Conservation (phyloP, 306 rosid species). For the Cucurbita ficifolia region DNA sequence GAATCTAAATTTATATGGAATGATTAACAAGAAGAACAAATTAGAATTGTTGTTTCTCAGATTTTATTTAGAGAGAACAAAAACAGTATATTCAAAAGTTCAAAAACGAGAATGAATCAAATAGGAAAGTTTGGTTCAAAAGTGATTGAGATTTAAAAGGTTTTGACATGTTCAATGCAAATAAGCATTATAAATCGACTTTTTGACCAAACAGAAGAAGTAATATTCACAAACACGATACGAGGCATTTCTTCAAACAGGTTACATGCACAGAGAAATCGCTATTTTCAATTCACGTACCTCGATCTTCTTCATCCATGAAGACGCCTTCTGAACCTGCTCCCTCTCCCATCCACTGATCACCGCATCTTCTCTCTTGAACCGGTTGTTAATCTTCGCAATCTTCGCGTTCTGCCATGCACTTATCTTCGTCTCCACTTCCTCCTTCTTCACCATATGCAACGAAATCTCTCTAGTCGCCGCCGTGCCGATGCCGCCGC, state of each 20-base stretch:
- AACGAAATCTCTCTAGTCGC: conserved; percentile 27
- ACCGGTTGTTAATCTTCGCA: conserved; percentile 74
- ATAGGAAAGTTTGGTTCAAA: neutral
- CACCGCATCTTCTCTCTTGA: conserved; percentile 84
- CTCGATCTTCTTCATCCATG: conserved; percentile 91
- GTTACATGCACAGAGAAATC: neutral
- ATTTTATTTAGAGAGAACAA: neutral
- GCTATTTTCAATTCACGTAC: conserved; percentile 19
- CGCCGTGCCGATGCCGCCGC: neutral
- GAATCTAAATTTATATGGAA: neutral
- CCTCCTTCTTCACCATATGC: conserved; percentile 80
- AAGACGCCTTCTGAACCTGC: conserved; percentile 63
- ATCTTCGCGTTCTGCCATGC: conserved; percentile 96
- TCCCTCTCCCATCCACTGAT: conserved; percentile 71
- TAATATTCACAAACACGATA: neutral
- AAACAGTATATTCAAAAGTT: neutral
- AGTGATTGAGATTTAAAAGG: neutral
- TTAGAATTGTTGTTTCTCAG: neutral
- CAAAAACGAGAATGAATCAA: neutral
- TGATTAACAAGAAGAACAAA: neutral
- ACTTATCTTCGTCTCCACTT: conserved; percentile 78
- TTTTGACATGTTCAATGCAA: neutral
- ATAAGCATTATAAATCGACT: neutral
- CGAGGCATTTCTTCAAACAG: neutral
- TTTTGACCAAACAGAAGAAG: neutral